Evolutionary conservation across 331 rosid species (phyloP).

Genomic region (Spiraea crenata): DNA sequence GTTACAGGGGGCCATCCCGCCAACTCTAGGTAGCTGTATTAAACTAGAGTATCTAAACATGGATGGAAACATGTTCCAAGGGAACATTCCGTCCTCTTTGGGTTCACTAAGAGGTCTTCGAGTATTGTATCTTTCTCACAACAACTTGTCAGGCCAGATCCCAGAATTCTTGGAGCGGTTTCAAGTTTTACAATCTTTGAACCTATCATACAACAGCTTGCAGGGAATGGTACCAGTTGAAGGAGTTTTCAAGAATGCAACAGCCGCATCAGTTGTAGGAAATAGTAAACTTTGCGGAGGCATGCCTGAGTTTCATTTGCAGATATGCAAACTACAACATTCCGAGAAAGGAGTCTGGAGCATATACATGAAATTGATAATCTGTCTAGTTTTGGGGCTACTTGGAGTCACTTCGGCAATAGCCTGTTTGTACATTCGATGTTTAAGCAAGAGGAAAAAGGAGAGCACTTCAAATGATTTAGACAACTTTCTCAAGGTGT

Average conservation of each 20-base stretch:
- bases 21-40: background rate
- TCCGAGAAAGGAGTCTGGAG: background rate
- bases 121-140: background rate
- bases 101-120: background rate
- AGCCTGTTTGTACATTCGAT: background rate
- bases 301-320: background rate
- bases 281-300: constrained; percentile 24
- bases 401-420: background rate
- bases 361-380: background rate
- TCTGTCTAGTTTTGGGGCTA: background rate
- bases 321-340: background rate
- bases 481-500: background rate
- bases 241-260: constrained; percentile 21
- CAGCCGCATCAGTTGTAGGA: constrained; percentile 8
- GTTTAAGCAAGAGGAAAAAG: background rate
- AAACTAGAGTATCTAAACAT: background rate
- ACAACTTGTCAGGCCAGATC: background rate
- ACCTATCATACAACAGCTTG: constrained; percentile 1
- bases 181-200: background rate
- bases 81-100: background rate
- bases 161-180: constrained; percentile 4
- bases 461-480: background rate
- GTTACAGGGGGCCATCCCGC: background rate
- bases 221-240: constrained; percentile 12
- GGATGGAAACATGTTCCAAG: background rate